Percentiles rank a stretch among this genome's conserved stretches.
phyloP scores from a whole-genome alignment of 768 basidiomycete species.

The Fomitopsis pulvina region DNA sequence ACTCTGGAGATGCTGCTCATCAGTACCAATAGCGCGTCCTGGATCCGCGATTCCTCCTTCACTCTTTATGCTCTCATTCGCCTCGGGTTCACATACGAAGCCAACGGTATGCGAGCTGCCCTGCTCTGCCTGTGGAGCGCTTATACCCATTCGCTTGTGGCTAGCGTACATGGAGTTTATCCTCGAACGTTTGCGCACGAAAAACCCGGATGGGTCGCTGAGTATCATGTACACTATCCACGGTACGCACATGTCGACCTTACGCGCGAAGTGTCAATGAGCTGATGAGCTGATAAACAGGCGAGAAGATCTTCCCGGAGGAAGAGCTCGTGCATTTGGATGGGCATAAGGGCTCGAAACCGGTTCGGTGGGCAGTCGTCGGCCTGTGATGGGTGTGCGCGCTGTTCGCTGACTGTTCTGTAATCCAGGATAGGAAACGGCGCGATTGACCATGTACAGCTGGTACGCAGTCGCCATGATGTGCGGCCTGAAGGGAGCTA shows the following conservation, averaged over 20 bases:
- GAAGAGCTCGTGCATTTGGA: conserved; percentile 87
- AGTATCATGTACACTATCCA: conserved; percentile 99
- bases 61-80: conserved; percentile 92
- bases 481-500: neutral
- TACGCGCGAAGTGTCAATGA: neutral
- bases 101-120: conserved; percentile 60
- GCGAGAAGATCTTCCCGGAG: conserved; percentile 65
- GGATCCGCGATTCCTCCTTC: conserved; percentile 96
- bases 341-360: conserved; percentile 80
- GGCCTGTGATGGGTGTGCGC: neutral
- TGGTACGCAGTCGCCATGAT: conserved; percentile 37
- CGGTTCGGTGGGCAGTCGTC: conserved; percentile 46
- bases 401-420: neutral
- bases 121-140: neutral
- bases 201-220: conserved; percentile 85
- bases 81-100: conserved; percentile 91
- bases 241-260: conserved; percentile 35
- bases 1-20: neutral
- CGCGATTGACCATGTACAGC: conserved; percentile 87
- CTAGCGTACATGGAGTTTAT: conserved; percentile 90
- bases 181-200: conserved; percentile 70
- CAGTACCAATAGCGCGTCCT: conserved; percentile 49
- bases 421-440: conserved; percentile 79
- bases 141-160: neutral
- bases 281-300: conserved; percentile 5